Evolutionary conservation across 1,139 yeast species (phyloP).

Genomic region (Wickerhamiella infanticola): DNA sequence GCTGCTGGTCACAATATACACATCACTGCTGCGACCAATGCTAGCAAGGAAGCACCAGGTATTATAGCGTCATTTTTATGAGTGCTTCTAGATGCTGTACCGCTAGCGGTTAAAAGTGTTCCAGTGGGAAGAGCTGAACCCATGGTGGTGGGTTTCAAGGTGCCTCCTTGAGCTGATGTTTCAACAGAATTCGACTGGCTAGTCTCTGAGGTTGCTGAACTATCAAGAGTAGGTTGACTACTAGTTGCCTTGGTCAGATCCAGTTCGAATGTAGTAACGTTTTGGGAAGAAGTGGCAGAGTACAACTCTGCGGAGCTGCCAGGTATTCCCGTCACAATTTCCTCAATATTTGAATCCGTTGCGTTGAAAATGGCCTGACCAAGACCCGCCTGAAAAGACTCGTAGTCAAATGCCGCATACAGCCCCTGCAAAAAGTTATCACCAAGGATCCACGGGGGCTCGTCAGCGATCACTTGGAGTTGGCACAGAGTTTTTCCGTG

Average conservation of each 20-base stretch:
- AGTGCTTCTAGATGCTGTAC: too few species aligned
- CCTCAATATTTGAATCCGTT: slow-evolving; percentile 8
- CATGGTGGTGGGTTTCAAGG: too few species aligned
- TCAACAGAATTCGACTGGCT: too few species aligned
- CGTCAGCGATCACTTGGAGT: not conserved
- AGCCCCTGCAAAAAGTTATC: slow-evolving; percentile 18
- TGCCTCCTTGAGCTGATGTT: too few species aligned
- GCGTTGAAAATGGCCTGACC: slow-evolving; percentile 15
- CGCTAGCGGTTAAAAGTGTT: too few species aligned
- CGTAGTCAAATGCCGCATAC: slow-evolving; percentile 18
- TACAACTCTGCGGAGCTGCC: not conserved
- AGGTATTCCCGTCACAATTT: slow-evolving; percentile 8
- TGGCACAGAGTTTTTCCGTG: not conserved
- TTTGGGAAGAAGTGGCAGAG: not conserved
- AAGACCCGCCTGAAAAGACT: slow-evolving; percentile 16
- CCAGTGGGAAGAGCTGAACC: too few species aligned
- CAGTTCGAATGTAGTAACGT: not conserved
- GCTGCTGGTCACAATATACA: too few species aligned
- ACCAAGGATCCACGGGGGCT: slow-evolving; percentile 14
- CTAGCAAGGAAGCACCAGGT: too few species aligned
- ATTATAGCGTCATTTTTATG: too few species aligned
- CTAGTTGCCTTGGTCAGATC: not conserved
- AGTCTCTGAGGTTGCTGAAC: too few species aligned
- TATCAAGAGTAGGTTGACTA: too few species aligned
- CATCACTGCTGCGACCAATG: too few species aligned